Evolutionary conservation across 129 eudicot genomes (phyloP).

Genomic region (Escallonia rubra): DNA sequence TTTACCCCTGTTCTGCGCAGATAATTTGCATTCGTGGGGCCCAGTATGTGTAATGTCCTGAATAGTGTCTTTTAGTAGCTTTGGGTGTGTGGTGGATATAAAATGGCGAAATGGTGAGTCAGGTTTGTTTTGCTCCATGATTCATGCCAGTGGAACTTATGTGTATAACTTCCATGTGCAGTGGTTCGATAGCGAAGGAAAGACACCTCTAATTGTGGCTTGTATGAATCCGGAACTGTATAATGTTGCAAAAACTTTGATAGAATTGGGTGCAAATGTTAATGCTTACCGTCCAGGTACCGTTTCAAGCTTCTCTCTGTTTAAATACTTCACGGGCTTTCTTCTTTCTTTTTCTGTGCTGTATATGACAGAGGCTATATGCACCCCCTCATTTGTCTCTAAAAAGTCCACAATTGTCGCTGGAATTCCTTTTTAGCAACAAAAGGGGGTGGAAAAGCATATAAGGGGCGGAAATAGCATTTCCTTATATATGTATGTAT

Average conservation of each 20-base stretch:
- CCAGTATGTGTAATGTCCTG: neutral
- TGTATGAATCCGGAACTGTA: conserved; percentile 63
- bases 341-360: neutral
- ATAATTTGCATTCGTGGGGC: too few species aligned
- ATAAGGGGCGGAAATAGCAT: too few species aligned
- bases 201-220: conserved; percentile 81
- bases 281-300: conserved; percentile 76
- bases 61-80: neutral
- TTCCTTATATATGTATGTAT: too few species aligned
- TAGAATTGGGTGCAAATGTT: conserved; percentile 90
- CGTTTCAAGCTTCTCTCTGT: neutral
- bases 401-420: too few species aligned
- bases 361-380: neutral
- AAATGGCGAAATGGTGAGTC: conserved; percentile 3
- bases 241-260: conserved; percentile 69
- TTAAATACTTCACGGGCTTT: neutral
- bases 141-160: neutral
- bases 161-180: conserved; percentile 11
- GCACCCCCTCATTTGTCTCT: too few species aligned
- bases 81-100: neutral
- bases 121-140: neutral
- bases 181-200: conserved; percentile 87
- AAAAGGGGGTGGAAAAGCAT: too few species aligned
- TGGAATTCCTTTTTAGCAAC: too few species aligned
- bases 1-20: too few species aligned